phyloP scores from a whole-genome alignment of 768 basidiomycete genomes.

The Hericium coralloides region DNA sequence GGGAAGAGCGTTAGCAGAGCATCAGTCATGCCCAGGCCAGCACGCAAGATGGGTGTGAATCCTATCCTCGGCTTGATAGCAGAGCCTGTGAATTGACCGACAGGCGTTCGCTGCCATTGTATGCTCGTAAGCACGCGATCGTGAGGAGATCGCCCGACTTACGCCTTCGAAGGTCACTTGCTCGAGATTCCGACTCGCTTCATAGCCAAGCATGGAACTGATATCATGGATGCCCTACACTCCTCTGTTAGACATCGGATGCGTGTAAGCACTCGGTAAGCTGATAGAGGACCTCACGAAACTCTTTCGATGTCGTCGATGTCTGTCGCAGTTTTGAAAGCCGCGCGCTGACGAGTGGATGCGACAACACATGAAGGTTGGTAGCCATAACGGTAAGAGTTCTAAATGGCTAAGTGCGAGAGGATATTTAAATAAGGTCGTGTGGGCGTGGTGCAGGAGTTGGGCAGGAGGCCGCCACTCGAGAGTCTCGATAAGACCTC shows the following conservation, averaged over 20 bases:
- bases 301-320: constrained; percentile 13
- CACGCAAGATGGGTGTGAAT: constrained; percentile 84
- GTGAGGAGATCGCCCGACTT: constrained; percentile 18
- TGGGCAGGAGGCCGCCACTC: not conserved
- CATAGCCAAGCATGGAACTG: constrained; percentile 73
- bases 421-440: not conserved
- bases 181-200: constrained; percentile 65
- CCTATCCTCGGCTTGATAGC: constrained; percentile 72
- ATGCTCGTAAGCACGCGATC: not conserved
- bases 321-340: constrained; percentile 10
- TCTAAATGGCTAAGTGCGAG: not conserved
- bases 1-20: constrained; percentile 81
- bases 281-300: constrained; percentile 9
- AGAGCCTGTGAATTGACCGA: constrained; percentile 72
- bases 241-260: not conserved
- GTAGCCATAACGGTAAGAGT: constrained; percentile 1
- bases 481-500: not conserved
- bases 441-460: not conserved
- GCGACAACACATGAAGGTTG: constrained; percentile 10
- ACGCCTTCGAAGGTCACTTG: constrained; percentile 59
- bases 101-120: constrained; percentile 51
- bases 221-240: constrained; percentile 64
- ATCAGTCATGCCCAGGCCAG: constrained; percentile 90
- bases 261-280: not conserved
- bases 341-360: constrained; percentile 13